These are phyloP conservation scores for Cladosporium sp. DNA, from an alignment of 2,329 filamentous ascomycete species.

Conservation along the genomic window DNA sequence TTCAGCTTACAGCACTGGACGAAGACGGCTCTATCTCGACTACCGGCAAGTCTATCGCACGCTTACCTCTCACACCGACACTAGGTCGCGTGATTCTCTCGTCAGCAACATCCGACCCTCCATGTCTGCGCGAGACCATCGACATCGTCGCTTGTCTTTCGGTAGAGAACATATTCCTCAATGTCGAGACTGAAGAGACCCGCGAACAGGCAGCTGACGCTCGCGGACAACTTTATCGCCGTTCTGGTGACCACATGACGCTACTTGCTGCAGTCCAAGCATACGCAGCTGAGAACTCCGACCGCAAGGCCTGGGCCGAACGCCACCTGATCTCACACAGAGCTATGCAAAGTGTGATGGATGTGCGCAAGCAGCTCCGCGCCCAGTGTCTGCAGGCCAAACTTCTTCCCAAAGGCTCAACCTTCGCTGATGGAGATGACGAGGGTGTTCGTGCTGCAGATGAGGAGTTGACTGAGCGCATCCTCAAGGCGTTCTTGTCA, in stretches of 20 bases:
- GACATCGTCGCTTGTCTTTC: constrained; percentile 75
- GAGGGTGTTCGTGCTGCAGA: constrained; percentile 46
- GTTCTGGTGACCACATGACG: constrained; percentile 66
- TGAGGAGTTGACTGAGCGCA: constrained; percentile 50
- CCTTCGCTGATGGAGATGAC: constrained; percentile 12
- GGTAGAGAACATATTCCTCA: constrained; percentile 65
- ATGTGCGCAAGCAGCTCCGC: constrained; percentile 64
- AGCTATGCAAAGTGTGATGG: constrained; percentile 67
- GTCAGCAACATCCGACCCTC: constrained; percentile 67
- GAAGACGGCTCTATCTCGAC: constrained; percentile 73
- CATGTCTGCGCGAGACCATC: constrained; percentile 79
- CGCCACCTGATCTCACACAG: constrained; percentile 62
- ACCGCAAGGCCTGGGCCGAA: constrained; percentile 63
- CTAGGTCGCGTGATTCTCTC: constrained; percentile 82
- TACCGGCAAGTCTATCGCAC: constrained; percentile 74
- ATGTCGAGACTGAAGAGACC: constrained; percentile 60
- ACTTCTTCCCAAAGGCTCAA: constrained; percentile 29
- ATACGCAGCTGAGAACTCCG: constrained; percentile 59
- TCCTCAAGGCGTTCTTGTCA: constrained; percentile 60
- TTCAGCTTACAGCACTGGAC: constrained; percentile 74
- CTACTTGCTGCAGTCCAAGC: constrained; percentile 62
- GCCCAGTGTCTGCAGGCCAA: constrained; percentile 56
- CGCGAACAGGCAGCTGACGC: constrained; percentile 60
- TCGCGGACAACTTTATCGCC: constrained; percentile 57
- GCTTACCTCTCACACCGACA: constrained; percentile 78